These are phyloP conservation scores for Metarhizium sp. DNA, from an alignment of 2,329 filamentous ascomycete species.

Conservation along the genomic window DNA sequence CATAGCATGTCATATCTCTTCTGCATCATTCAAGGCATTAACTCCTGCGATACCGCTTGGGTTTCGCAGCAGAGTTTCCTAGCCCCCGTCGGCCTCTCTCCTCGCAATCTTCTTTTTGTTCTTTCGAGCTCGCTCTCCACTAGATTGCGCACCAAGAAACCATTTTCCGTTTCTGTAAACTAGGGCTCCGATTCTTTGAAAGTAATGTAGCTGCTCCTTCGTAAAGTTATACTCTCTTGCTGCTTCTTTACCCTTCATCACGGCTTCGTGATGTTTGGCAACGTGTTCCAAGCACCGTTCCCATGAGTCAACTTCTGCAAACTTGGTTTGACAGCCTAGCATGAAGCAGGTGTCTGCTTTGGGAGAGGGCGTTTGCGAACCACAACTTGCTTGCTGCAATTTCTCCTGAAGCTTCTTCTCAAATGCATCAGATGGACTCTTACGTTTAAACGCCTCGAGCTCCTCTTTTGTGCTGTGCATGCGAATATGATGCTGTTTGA, in stretches of 20 bases:
- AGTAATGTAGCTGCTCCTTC: background rate
- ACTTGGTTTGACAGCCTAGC: constrained; percentile 47
- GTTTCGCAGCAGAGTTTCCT: background rate
- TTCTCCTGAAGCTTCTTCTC: constrained; percentile 36
- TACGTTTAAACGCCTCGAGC: constrained; percentile 27
- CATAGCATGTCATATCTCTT: background rate
- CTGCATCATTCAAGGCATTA: background rate
- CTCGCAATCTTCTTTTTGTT: constrained; percentile 5
- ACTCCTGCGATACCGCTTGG: background rate
- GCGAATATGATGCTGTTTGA: constrained; percentile 76
- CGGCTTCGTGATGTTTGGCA: constrained; percentile 61
- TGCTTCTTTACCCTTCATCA: background rate
- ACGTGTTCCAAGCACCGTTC: constrained; percentile 83
- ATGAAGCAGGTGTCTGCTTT: constrained; percentile 51
- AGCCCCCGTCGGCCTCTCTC: background rate
- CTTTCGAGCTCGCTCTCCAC: constrained; percentile 1
- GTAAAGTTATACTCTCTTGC: background rate
- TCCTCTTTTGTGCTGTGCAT: constrained; percentile 54
- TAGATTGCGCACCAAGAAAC: constrained; percentile 16
- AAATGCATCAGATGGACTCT: constrained; percentile 30
- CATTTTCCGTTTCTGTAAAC: constrained; percentile 17
- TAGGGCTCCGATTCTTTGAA: constrained; percentile 10
- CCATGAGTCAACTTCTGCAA: constrained; percentile 59
- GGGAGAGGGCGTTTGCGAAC: constrained; percentile 37
- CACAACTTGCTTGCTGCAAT: background rate